These are phyloP conservation scores for Dioszegia aurantiaca DNA, from an alignment of 768 basidiomycete species.

Conservation along the genomic window DNA sequence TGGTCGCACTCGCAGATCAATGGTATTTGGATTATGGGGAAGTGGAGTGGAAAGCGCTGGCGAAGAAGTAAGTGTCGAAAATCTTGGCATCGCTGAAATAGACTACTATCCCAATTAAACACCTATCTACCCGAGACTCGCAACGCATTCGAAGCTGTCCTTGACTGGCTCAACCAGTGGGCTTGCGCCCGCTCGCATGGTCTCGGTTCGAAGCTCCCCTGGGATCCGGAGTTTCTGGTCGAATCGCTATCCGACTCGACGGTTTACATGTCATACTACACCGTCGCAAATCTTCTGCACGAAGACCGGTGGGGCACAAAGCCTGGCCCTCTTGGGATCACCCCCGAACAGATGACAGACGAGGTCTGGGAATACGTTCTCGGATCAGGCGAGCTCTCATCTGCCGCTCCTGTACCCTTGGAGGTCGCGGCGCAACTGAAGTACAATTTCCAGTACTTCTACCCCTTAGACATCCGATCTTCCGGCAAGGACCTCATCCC, in stretches of 20 bases:
- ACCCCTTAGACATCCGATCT: constrained; percentile 95
- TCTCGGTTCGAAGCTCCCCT: constrained; percentile 88
- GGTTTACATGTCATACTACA: constrained; percentile 98
- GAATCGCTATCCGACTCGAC: constrained; percentile 97
- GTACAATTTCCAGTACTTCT: constrained; percentile 92
- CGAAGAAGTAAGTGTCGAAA: constrained; percentile 65
- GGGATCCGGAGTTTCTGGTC: constrained; percentile 94
- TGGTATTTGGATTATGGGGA: constrained; percentile 99
- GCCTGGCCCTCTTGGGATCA: constrained; percentile 79
- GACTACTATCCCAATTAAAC: constrained; percentile 79
- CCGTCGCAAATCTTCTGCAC: constrained; percentile 84
- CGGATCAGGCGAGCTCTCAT: constrained; percentile 57
- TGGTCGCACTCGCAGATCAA: constrained; percentile 96
- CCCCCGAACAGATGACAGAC: constrained; percentile 89
- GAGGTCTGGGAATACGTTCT: constrained; percentile 96
- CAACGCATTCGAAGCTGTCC: constrained; percentile 81
- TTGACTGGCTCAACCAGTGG: constrained; percentile 97
- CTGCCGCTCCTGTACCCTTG: constrained; percentile 61
- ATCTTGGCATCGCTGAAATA: constrained; percentile 46
- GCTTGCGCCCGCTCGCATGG: constrained; percentile 98
- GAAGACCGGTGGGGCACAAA: constrained; percentile 73
- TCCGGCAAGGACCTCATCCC: constrained; percentile 96
- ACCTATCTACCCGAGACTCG: constrained; percentile 88
- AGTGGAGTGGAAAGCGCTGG: constrained; percentile 75
- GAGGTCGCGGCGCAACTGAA: constrained; percentile 81